A percentile compares a stretch with the other conserved stretches of the same genome.
Conservation (phyloP, 257 asterid species). For the Nicotiana obtusifolia region DNA sequence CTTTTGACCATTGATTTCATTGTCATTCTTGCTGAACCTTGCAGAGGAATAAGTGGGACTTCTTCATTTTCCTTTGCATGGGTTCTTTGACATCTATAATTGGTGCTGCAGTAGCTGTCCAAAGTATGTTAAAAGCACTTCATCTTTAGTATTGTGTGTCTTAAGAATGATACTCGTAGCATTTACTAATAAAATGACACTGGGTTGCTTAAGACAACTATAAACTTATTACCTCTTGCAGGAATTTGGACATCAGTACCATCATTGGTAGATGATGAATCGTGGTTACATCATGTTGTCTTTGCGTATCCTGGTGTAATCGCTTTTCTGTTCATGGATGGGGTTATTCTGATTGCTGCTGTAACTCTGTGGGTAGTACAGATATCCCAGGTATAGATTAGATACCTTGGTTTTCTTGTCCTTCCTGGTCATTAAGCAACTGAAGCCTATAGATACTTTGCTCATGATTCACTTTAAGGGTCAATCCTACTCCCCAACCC, state of each 20-base stretch:
- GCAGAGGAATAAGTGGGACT: constrained; percentile 91
- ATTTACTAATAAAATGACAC: background rate
- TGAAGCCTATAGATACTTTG: background rate
- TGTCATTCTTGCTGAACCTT: constrained; percentile 17
- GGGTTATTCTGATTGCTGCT: constrained; percentile 54
- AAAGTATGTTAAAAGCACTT: constrained; percentile 51
- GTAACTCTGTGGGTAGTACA: constrained; percentile 56
- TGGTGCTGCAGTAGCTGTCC: constrained; percentile 55
- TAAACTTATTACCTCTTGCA: constrained; percentile 26
- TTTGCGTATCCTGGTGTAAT: constrained; percentile 58
- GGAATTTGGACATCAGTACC: constrained; percentile 76
- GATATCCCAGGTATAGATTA: constrained; percentile 54
- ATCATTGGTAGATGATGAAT: constrained; percentile 37
- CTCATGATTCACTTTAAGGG: background rate
- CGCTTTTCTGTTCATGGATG: constrained; percentile 76
- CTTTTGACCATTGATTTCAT: constrained; percentile 2
- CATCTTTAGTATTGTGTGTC: constrained; percentile 5
- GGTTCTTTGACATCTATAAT: constrained; percentile 60
- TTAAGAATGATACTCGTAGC: background rate
- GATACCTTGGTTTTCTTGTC: constrained; percentile 10
- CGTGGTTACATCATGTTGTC: constrained; percentile 51
- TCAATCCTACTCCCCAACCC: no score
- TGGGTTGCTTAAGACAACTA: constrained; percentile 3
- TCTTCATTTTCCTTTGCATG: constrained; percentile 65
- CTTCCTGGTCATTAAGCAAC: background rate